phyloP scores from a whole-genome alignment of 1,284 basidiomycete genomes.

The Pholiota adiposa region DNA sequence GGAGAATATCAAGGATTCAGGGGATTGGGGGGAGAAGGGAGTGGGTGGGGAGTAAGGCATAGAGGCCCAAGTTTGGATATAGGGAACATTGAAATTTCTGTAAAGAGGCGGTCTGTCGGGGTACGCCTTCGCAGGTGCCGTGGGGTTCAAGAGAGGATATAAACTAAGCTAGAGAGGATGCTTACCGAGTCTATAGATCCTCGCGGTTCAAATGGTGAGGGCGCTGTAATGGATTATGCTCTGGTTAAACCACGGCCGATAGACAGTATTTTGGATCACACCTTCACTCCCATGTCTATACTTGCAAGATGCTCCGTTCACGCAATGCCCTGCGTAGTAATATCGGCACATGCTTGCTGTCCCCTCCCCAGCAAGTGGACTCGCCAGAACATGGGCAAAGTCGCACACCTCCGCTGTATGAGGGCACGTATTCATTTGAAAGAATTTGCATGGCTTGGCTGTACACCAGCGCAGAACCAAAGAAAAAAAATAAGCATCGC shows the following conservation, averaged over 20 bases:
- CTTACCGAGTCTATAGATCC: conserved; percentile 17
- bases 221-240: background rate
- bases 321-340: conserved; percentile 42
- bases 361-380: conserved; percentile 25
- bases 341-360: conserved; percentile 36
- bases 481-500: background rate
- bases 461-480: conserved; percentile 10
- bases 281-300: conserved; percentile 38
- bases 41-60: conserved; percentile 18
- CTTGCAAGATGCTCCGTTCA: conserved; percentile 41
- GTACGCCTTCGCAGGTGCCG: conserved; percentile 17
- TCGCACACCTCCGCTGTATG: conserved; percentile 47
- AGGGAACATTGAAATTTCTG: conserved; percentile 19
- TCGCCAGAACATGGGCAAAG: conserved; percentile 44
- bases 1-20: conserved; percentile 13
- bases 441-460: conserved; percentile 54
- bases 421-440: conserved; percentile 44
- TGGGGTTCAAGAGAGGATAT: conserved; percentile 4
- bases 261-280: conserved; percentile 7
- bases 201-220: conserved; percentile 3
- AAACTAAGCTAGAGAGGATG: background rate
- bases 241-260: background rate
- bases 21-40: conserved; percentile 14
- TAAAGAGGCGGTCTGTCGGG: conserved; percentile 20
- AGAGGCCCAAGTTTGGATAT: conserved; percentile 23